Evolutionary conservation across 139 green algal species (phyloP), one percentile per base, ranked within the genome.

Genomic region (Chlamydomonas incerta): DNA sequence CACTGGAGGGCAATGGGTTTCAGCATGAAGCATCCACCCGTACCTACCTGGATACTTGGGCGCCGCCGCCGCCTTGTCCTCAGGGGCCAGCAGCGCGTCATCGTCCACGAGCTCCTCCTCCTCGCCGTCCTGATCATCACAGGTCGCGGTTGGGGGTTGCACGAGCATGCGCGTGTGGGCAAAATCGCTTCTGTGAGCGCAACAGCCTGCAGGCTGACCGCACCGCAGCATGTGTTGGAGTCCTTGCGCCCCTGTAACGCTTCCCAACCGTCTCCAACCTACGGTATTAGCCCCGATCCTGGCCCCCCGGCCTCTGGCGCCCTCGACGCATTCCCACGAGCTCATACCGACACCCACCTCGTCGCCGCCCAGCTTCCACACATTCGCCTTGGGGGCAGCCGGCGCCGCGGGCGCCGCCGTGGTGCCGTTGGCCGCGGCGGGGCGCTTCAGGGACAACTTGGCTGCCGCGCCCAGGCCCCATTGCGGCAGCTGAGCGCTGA

Each of bases 61-160:
- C 11, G 62, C 34, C 26, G 74, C 52, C 35, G 76, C 60, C 75
- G 90, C 63, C 73, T 92, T 89, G 75, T 99, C 97, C 72, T 97
- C 96, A 72, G 97, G 95, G 41, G 94, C 97, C 17, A 99, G 93
- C 81, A 99, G 92, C 72, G 94, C 90, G 15, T 98, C 96, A 24
- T 99, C 97, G 80, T 99, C 97, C 34, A 99, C 60, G 23, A 99
- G 84, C 77, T 98, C 97, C 28, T 98, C 96, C 31, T 94, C 91
- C 33, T 96, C 92, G n/a, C 91, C 92, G 3, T 85, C 81, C 50
- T 80, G 86, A 37, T 89, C 74, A 8, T 83, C 77, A 55, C 73
- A 50, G 41, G n/a, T n/a, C n/a, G n/a, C n/a, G n/a, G n/a, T n/a
- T n/a, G n/a, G n/a, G n/a, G n/a, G n/a, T n/a, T n/a, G n/a, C n/a